Base-by-base conservation (phyloP, 345 rosid species). In the Kernera saxatilis region DNA sequence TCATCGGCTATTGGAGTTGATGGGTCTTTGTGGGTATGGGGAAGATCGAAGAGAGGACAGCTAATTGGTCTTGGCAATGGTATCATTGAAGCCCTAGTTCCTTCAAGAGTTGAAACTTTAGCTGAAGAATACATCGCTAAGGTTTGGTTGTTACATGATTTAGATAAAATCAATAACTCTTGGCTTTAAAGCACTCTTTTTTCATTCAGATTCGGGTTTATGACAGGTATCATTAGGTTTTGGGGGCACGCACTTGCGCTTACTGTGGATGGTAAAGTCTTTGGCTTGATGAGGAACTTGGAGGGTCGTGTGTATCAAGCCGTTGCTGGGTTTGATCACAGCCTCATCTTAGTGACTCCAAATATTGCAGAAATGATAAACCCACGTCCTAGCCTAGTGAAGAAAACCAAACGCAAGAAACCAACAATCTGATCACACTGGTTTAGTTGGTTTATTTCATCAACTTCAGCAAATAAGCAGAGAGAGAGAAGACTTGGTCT, bases 21-120 rank as follows among this genome's bases (percentile, higher is more conserved):
- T 64, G 98, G 96, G 18, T 91, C 93, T 27, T 71, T 94, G 78
- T 94, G 98, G 99, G 93, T 88, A 10, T 94, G 97, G 98, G 99
- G 99, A 8, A 88, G 76, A 75, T 94, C 99, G 32, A 94, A 88
- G 82, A 84, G 96, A 14, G 99, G 99, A 29, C 97, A 91, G 79
- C 98, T n/a, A n/a, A n/a, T 94, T 65, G 99, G 99, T 76, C 89
- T 94, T 35, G 97, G 97, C 39, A 78, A 82, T 58, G 85, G 78
- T 73, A 70, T 73, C 58, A 76, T 70, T 3, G 90, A 87, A 80
- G 82, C 92, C 37, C 13, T 58, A 3, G 48, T 73, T 32, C 98
- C 98, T 69, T 80, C 89, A 39, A 84, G 74, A 70, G 88, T 91
- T 25, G 81, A 85, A 70, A 66, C 82, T 29, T 86, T 94, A 69